Percentiles rank a stretch among this genome's conserved stretches.
Conservation (phyloP, 306 rosid genomes). For the Cucumis cinereus region DNA sequence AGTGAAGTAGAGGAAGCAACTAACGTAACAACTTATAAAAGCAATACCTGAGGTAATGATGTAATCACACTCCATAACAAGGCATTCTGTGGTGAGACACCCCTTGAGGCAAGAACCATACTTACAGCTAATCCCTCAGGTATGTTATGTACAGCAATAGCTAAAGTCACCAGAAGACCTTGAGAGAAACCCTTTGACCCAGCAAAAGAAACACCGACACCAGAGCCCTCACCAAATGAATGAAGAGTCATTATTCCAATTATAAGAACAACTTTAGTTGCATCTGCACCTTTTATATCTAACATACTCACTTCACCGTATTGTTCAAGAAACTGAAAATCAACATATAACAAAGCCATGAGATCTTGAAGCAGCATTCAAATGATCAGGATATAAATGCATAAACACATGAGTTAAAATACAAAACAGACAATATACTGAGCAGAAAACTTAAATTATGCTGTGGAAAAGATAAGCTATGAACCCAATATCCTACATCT, state of each 20-base stretch:
- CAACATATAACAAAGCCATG: not conserved
- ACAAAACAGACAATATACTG: not conserved
- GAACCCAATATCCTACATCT: not conserved
- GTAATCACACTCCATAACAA: constrained; percentile 97
- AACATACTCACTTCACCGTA: constrained; percentile 98
- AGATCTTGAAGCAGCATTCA: constrained; percentile 2
- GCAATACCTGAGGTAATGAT: constrained; percentile 87
- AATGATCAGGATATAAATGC: not conserved
- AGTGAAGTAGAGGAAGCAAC: not conserved
- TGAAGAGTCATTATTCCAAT: constrained; percentile 99
- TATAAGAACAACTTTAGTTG: constrained; percentile 82
- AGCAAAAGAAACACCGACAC: constrained; percentile 98
- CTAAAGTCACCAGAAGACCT: constrained; percentile 94
- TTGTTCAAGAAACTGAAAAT: constrained; percentile 88
- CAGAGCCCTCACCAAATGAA: constrained; percentile 99
- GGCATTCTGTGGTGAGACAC: constrained; percentile 97
- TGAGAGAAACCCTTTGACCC: constrained; percentile 94
- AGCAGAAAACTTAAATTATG: not conserved
- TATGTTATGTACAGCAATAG: constrained; percentile 95
- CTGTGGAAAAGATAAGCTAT: not conserved
- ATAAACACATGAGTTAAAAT: not conserved
- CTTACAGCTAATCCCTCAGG: constrained; percentile 99
- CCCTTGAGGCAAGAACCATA: constrained; percentile 96
- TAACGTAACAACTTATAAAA: constrained; percentile 1
- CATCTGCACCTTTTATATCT: constrained; percentile 98